Base-by-base conservation (phyloP, 2,329 filamentous ascomycete genomes). In the Paraphaeosphaeria minitans region DNA sequence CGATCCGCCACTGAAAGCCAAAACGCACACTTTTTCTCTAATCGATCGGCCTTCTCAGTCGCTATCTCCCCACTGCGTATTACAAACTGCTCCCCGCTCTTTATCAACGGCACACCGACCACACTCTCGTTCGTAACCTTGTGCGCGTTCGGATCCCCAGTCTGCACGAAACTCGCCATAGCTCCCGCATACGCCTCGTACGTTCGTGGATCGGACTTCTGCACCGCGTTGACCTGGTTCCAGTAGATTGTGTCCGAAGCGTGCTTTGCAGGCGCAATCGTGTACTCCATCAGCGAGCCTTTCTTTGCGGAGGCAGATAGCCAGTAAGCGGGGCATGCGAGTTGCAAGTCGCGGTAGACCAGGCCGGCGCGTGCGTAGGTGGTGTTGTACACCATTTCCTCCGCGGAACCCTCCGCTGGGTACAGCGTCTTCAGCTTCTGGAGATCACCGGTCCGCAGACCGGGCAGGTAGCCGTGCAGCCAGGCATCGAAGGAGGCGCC, bases 301-400 rank as follows among this genome's bases (percentile, higher is more conserved):
- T 77, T 70, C 0, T 72, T 68, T 1, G 83, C 81, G 2, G 78
- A 77, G 2, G 72, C 72, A 0, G 82, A 78, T 60, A 84, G 77
- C 86, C 85, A 89, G 60, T 83, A 84, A 2, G 81, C 81, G 0
- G 86, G 86, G 69, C 86, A 89, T 0, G 85, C 81, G 8, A 89
- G 79, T 0, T 86, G 82, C 0, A 83, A 74, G 66, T 89, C 86
- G 13, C 86, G 74, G 61, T 84, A 88, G 1, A 89, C 72, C 19
- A 88, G 67, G 0, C 84, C 84, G 0, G 86, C 85, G 22, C 85
- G 77, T 1, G 78, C 75, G 52, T 81, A 83, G 0, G 82, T 81
- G 0, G 80, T 80, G 55, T 83, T 83, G 62, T 85, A 87, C 1
- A 21, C 57, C 0, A 85, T 73, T 0, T 79, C 79, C 69, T 86